These are phyloP conservation scores for Effrenium voratum DNA, from an alignment of 73 alveolate species.

Conservation along the genomic window DNA sequence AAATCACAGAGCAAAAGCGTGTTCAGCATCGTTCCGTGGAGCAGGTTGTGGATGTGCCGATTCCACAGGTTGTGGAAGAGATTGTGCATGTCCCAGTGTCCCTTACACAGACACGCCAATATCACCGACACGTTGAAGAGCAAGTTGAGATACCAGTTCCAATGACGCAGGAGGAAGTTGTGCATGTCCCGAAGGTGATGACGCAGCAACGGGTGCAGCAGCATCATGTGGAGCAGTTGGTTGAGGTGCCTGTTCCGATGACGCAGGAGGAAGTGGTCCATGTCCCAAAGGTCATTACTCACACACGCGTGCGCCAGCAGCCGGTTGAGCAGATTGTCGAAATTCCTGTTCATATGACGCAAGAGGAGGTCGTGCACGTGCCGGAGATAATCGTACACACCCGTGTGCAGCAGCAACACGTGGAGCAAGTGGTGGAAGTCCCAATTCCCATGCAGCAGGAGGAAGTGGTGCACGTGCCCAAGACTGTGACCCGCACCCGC, in stretches of 20 bases:
- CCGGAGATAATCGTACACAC: conserved; percentile 34
- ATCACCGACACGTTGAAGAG: conserved; percentile 58
- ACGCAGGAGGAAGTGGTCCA: conserved; percentile 74
- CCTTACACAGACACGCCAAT: conserved; percentile 35
- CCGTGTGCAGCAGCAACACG: conserved; percentile 26
- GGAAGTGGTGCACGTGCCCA: conserved; percentile 20
- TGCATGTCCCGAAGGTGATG: neutral
- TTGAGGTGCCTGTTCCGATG: conserved; percentile 29
- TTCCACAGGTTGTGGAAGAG: conserved; percentile 67
- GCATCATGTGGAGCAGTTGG: conserved; percentile 24
- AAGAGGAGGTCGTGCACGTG: conserved; percentile 62
- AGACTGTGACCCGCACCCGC: neutral
- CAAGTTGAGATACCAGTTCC: conserved; percentile 48
- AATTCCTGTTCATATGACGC: conserved; percentile 66
- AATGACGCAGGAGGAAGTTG: neutral
- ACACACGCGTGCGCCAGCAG: conserved; percentile 26
- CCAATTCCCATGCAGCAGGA: conserved; percentile 23
- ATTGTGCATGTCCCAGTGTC: conserved; percentile 62
- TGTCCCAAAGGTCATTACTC: conserved; percentile 54
- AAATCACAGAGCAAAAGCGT: conserved; percentile 34
- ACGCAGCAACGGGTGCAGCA: neutral
- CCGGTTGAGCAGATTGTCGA: conserved; percentile 69
- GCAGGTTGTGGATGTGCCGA: conserved; percentile 40
- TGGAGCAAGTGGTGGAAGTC: conserved; percentile 16
- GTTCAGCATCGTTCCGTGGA: conserved; percentile 55